phyloP scores from a whole-genome alignment of 768 basidiomycete species.

The Serendipita vermifera region DNA sequence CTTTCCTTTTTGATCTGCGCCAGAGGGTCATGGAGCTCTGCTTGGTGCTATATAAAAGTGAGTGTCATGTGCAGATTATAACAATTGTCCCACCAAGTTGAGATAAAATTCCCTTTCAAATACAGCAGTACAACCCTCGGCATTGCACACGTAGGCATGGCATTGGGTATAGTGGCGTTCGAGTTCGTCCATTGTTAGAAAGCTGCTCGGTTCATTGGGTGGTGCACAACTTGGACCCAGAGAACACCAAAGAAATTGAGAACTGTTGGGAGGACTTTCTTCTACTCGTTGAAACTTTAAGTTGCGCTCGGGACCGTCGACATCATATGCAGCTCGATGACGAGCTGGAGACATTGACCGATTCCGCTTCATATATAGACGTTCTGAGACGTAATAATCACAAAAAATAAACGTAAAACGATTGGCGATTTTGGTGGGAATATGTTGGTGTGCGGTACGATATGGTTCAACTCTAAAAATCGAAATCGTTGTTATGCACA shows the following conservation, averaged over 20 bases:
- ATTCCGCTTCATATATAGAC: too few relatives aligned
- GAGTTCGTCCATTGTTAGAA: background rate
- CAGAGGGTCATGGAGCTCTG: background rate
- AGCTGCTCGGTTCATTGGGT: background rate
- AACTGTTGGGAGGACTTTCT: too few relatives aligned
- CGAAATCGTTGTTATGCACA: too few relatives aligned
- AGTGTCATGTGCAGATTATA: background rate
- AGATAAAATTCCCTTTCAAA: background rate
- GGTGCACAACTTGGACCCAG: background rate
- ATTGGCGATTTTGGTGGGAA: too few relatives aligned
- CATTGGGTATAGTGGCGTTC: background rate
- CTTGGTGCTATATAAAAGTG: background rate
- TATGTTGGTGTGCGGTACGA: too few relatives aligned
- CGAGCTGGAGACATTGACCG: too few relatives aligned
- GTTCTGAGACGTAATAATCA: too few relatives aligned
- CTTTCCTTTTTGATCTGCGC: background rate
- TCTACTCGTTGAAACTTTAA: too few relatives aligned
- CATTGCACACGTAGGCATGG: background rate
- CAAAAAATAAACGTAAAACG: too few relatives aligned
- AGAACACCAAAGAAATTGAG: slow-evolving; percentile 4
- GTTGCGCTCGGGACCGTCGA: too few relatives aligned
- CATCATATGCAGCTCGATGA: too few relatives aligned
- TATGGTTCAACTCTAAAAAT: too few relatives aligned
- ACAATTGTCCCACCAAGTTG: background rate
- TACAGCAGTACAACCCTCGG: background rate